These are phyloP conservation scores for Limnanthes douglasii DNA, from an alignment of 345 rosid genomes.

Conservation along the genomic window DNA sequence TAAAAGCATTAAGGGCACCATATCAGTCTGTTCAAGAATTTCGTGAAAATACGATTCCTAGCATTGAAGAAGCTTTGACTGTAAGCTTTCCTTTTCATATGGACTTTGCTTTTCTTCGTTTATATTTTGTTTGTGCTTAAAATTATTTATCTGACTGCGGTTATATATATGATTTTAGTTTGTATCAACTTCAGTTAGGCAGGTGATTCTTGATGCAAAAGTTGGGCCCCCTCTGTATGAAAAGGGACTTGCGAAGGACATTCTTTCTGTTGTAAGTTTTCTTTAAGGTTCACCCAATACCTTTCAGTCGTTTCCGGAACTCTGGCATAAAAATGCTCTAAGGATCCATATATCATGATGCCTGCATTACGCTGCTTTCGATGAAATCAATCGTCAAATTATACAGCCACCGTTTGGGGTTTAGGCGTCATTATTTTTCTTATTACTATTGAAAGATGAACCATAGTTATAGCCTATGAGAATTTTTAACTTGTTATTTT, in stretches of 20 bases:
- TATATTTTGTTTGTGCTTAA: conserved; percentile 3
- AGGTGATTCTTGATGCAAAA: conserved; percentile 83
- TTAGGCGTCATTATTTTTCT: too few relatives aligned
- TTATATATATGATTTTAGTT: conserved; percentile 19
- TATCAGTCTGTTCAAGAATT: conserved; percentile 20
- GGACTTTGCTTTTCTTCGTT: background rate
- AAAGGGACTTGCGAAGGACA: conserved; percentile 70
- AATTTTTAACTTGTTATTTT: too few relatives aligned
- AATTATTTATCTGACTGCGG: conserved; percentile 8
- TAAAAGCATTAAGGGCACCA: conserved; percentile 29
- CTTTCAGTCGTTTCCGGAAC: too few relatives aligned
- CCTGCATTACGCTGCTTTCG: too few relatives aligned
- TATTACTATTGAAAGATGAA: too few relatives aligned
- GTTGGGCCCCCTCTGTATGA: conserved; percentile 83
- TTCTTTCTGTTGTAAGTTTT: conserved; percentile 61
- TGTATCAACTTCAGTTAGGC: conserved; percentile 54
- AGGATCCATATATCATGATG: too few relatives aligned
- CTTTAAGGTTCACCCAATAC: too few relatives aligned
- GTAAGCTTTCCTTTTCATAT: conserved; percentile 18
- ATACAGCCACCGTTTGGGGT: too few relatives aligned
- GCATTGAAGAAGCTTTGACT: conserved; percentile 62
- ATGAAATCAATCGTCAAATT: too few relatives aligned
- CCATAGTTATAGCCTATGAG: too few relatives aligned
- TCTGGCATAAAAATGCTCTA: too few relatives aligned
- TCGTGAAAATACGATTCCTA: conserved; percentile 38